Conservation (phyloP, 108 stramenopile species). For the Seminavis robusta region DNA sequence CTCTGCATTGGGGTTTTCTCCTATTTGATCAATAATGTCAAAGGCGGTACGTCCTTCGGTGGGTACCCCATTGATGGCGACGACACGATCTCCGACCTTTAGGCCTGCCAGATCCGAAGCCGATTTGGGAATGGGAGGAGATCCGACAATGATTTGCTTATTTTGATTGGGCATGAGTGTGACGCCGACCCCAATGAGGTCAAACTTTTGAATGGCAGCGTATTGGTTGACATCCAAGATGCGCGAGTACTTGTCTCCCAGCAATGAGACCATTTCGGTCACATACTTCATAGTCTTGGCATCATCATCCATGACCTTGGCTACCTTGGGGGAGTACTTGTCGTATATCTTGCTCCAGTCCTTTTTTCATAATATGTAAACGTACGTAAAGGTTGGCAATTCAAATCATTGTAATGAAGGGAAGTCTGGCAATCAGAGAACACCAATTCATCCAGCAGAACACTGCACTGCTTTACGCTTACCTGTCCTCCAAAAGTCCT, state of each 20-base stretch:
- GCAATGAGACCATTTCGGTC: slow-evolving; percentile 55
- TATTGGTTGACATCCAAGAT: slow-evolving; percentile 58
- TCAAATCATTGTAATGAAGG: no score
- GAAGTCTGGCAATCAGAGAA: not conserved
- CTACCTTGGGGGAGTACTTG: not conserved
- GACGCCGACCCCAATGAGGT: slow-evolving; percentile 84
- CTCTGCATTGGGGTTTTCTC: slow-evolving; percentile 65
- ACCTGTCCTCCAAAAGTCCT: slow-evolving; percentile 56
- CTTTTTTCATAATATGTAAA: no score
- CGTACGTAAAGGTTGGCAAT: no score
- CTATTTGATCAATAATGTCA: slow-evolving; percentile 85
- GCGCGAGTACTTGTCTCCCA: slow-evolving; percentile 82
- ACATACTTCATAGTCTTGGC: slow-evolving; percentile 49
- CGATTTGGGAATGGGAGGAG: slow-evolving; percentile 74
- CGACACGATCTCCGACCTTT: slow-evolving; percentile 64
- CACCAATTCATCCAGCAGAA: no score
- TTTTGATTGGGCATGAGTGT: slow-evolving; percentile 70
- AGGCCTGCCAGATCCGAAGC: slow-evolving; percentile 63
- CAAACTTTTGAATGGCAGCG: slow-evolving; percentile 78
- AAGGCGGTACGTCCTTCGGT: slow-evolving; percentile 76
- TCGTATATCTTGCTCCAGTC: not conserved
- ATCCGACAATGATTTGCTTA: slow-evolving; percentile 70
- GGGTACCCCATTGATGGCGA: slow-evolving; percentile 70
- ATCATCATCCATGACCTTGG: slow-evolving; percentile 7
- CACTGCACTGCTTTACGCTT: slow-evolving; percentile 32